A percentile compares a stretch with the other conserved stretches of the same genome.
Conservation (phyloP, 2,329 filamentous ascomycete species). For the Cladosporium colombiae region DNA sequence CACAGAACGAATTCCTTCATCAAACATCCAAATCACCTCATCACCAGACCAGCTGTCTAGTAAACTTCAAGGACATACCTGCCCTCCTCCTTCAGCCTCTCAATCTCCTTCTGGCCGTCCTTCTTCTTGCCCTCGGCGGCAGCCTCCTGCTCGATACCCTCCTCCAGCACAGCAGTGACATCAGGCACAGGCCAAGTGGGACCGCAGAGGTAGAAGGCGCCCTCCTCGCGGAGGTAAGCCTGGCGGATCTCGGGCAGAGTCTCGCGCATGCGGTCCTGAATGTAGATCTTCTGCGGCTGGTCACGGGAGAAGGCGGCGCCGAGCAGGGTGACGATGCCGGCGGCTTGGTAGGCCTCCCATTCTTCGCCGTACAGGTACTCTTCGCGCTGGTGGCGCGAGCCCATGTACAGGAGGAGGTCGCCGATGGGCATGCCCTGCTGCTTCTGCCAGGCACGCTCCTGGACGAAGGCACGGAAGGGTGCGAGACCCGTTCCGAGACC, state of each 20-base stretch:
- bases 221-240: constrained; percentile 84
- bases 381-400: constrained; percentile 93
- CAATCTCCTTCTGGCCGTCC: constrained; percentile 86
- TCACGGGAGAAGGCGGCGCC: constrained; percentile 95
- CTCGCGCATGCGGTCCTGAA: constrained; percentile 96
- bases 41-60: constrained; percentile 46
- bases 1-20: background rate
- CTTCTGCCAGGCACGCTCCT: constrained; percentile 97
- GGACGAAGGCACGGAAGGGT: constrained; percentile 98
- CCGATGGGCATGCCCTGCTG: constrained; percentile 96
- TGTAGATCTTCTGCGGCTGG: constrained; percentile 98
- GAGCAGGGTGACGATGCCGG: constrained; percentile 90
- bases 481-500: constrained; percentile 97
- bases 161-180: constrained; percentile 89
- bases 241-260: constrained; percentile 77
- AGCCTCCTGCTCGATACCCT: constrained; percentile 80
- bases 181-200: constrained; percentile 98
- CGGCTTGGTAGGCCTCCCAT: constrained; percentile 97
- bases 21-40: background rate
- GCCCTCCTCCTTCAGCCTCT: constrained; percentile 91
- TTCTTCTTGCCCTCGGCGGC: constrained; percentile 74
- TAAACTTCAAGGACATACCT: constrained; percentile 97
- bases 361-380: constrained; percentile 99
- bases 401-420: constrained; percentile 91
- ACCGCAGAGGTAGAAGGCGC: constrained; percentile 94